Conservation (phyloP, 2,329 filamentous ascomycete species). For the Colletotrichum zoysiae region DNA sequence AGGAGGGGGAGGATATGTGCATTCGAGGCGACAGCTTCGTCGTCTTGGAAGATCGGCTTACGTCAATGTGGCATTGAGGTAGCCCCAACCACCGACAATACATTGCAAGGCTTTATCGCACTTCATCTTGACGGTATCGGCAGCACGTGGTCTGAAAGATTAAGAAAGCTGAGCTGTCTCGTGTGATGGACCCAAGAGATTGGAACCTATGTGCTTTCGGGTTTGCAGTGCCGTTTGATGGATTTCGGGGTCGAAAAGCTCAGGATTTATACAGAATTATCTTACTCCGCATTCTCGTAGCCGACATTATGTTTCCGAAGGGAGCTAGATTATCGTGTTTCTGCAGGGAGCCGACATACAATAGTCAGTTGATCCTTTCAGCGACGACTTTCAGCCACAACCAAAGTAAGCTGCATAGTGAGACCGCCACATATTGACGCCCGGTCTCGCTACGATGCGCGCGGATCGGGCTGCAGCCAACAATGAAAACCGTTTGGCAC, state of each 20-base stretch:
- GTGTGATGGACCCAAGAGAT: neutral
- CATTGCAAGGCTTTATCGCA: constrained; percentile 22
- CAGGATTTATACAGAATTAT: neutral
- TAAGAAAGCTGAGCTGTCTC: neutral
- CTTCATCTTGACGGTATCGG: constrained; percentile 19
- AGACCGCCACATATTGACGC: no score
- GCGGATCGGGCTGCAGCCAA: neutral
- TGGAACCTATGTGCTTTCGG: neutral
- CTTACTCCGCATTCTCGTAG: neutral
- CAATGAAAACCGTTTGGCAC: neutral
- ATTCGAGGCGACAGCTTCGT: neutral
- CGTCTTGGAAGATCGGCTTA: neutral
- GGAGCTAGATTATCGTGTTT: no score
- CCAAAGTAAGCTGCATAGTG: no score
- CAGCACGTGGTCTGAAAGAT: neutral
- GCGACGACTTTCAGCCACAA: neutral
- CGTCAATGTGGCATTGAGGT: constrained; percentile 26
- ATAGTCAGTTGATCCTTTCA: neutral
- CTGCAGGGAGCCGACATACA: neutral
- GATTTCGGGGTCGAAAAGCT: neutral
- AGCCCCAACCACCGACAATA: constrained; percentile 23
- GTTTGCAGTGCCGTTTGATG: neutral
- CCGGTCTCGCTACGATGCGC: neutral
- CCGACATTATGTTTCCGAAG: neutral
- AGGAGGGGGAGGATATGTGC: no score